These are phyloP conservation scores for Colletotrichum spaethianum DNA, from an alignment of 2,329 filamentous ascomycete genomes.

Conservation along the genomic window DNA sequence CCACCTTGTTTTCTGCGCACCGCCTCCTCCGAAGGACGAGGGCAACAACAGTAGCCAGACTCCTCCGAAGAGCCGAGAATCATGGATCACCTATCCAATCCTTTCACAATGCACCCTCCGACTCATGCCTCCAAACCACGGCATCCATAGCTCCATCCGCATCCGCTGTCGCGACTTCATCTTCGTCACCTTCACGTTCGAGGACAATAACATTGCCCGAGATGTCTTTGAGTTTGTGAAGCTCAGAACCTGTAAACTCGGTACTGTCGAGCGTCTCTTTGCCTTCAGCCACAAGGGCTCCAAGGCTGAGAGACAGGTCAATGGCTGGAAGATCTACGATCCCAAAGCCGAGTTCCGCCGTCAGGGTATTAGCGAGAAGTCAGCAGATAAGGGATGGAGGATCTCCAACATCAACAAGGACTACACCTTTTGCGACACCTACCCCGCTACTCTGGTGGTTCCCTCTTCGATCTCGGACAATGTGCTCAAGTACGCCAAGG, in stretches of 20 bases:
- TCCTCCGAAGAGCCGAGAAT: conserved; percentile 68
- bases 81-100: conserved; percentile 96
- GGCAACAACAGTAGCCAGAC: conserved; percentile 10
- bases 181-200: conserved; percentile 92
- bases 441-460: conserved; percentile 87
- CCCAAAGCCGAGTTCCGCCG: conserved; percentile 87
- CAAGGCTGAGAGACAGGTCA: conserved; percentile 78
- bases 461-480: conserved; percentile 96
- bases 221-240: conserved; percentile 92
- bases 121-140: conserved; percentile 78
- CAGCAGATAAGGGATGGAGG: conserved; percentile 85
- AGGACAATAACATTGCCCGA: conserved; percentile 79
- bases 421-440: conserved; percentile 93
- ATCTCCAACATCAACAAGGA: conserved; percentile 91
- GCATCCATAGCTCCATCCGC: conserved; percentile 84
- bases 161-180: conserved; percentile 94
- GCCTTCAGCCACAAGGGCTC: conserved; percentile 89
- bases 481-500: conserved; percentile 91
- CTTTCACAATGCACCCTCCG: conserved; percentile 85
- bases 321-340: conserved; percentile 90
- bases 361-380: conserved; percentile 88
- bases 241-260: conserved; percentile 83
- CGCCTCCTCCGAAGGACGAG: conserved; percentile 49
- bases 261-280: conserved; percentile 88
- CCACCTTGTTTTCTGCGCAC: conserved; percentile 70